phyloP scores from a whole-genome alignment of 208 protist species.

The Leishmania tarentolae region DNA sequence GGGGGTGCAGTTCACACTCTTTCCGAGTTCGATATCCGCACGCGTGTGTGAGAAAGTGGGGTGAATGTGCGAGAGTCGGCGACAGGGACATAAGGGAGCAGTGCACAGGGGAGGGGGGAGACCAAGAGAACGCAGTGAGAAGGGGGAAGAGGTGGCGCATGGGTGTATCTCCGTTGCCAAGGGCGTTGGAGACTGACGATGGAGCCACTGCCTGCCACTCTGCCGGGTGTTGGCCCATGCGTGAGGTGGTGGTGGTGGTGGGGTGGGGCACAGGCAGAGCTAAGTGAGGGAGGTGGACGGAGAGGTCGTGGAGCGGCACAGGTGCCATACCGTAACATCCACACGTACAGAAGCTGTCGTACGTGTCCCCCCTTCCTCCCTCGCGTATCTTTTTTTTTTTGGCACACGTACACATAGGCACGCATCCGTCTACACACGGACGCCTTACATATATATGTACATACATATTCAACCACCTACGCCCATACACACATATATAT shows the following conservation, averaged over 20 bases:
- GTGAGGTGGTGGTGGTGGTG: too few relatives aligned
- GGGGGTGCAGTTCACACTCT: background rate
- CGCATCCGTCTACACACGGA: too few relatives aligned
- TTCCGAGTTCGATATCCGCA: background rate
- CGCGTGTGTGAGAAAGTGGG: constrained; percentile 3
- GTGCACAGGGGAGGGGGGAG: background rate
- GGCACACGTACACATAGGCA: background rate
- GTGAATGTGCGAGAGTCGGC: background rate
- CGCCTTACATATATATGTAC: background rate
- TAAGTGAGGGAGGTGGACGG: background rate
- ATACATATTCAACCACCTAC: too few relatives aligned
- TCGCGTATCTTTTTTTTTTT: background rate
- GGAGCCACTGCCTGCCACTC: background rate
- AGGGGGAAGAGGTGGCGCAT: too few relatives aligned
- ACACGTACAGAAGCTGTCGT: background rate
- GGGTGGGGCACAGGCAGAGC: background rate
- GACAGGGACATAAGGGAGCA: background rate
- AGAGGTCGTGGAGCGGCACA: background rate
- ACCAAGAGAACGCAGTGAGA: background rate
- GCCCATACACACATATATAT: too few relatives aligned
- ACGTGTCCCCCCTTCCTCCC: background rate
- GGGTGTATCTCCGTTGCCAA: background rate
- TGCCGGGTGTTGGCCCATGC: background rate
- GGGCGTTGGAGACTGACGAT: background rate
- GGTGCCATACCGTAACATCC: background rate